Percentiles rank a stretch among this genome's conserved stretches.
phyloP scores from a whole-genome alignment of 768 basidiomycete species.

The Cubamyces sp. region DNA sequence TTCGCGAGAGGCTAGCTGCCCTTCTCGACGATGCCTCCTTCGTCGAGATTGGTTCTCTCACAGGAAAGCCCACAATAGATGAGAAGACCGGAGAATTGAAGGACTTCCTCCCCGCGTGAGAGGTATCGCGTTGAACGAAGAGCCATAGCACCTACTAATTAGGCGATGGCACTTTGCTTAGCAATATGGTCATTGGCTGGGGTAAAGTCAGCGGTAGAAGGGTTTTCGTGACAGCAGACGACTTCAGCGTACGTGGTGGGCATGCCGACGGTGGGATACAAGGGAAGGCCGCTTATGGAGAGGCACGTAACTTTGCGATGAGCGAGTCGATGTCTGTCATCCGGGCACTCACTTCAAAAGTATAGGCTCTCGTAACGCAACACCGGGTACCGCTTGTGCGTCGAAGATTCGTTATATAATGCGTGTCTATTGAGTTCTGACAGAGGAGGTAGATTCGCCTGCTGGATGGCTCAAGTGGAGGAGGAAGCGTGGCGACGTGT shows the following conservation, averaged over 20 bases:
- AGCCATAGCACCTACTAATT: neutral
- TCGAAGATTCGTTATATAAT: too few species aligned
- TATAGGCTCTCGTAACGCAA: conserved; percentile 18
- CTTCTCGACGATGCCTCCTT: conserved; percentile 22
- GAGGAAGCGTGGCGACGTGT: conserved; percentile 25
- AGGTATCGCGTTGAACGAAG: neutral
- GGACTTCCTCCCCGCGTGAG: conserved; percentile 22
- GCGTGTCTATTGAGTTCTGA: neutral
- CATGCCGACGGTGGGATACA: conserved; percentile 26
- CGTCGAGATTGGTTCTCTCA: conserved; percentile 24
- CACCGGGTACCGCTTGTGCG: conserved; percentile 18
- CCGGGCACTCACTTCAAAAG: too few species aligned
- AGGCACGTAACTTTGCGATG: conserved; percentile 3
- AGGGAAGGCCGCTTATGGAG: conserved; percentile 25
- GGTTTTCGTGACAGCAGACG: conserved; percentile 25
- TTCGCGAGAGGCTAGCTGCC: conserved; percentile 22
- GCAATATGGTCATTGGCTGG: conserved; percentile 25
- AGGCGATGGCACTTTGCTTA: neutral
- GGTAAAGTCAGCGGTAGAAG: conserved; percentile 11
- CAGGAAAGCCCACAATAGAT: conserved; percentile 19
- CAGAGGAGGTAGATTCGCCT: conserved; percentile 12
- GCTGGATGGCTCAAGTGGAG: conserved; percentile 27
- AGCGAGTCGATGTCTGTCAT: too few species aligned
- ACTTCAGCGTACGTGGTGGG: conserved; percentile 27
- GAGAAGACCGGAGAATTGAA: conserved; percentile 19